A percentile compares a stretch with the other conserved stretches of the same genome.
These are phyloP conservation scores for Trematosphaeria pertusa DNA, from an alignment of 2,329 filamentous ascomycete species.

Conservation along the genomic window DNA sequence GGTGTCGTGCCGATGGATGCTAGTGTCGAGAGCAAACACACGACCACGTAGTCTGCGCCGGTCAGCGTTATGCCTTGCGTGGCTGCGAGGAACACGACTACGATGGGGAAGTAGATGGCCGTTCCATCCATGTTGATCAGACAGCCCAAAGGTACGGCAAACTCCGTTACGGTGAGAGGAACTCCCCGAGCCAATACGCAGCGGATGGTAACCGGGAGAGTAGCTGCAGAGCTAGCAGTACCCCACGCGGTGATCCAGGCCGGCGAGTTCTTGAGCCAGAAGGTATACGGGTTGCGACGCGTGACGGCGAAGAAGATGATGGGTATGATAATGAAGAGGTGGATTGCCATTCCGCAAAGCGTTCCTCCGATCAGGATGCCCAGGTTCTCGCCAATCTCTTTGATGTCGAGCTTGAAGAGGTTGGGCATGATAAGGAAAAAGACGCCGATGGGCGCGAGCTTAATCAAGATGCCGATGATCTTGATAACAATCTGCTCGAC, in stretches of 20 bases:
- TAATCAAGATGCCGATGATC: conserved; percentile 58
- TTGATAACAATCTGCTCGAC: conserved; percentile 57
- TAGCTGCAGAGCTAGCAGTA: conserved; percentile 61
- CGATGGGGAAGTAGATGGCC: conserved; percentile 63
- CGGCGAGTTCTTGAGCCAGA: conserved; percentile 58
- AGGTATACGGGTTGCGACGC: conserved; percentile 56
- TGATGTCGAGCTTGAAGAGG: conserved; percentile 58
- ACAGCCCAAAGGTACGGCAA: conserved; percentile 57
- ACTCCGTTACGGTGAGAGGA: conserved; percentile 55
- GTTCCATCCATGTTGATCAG: conserved; percentile 45
- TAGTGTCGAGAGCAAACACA: conserved; percentile 58
- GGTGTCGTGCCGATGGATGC: conserved; percentile 63
- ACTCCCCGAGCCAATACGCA: conserved; percentile 51
- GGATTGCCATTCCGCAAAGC: conserved; percentile 56
- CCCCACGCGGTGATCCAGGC: conserved; percentile 65
- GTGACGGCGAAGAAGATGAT: conserved; percentile 39
- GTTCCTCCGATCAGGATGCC: conserved; percentile 59
- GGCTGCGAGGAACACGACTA: conserved; percentile 60
- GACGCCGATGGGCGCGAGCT: conserved; percentile 59
- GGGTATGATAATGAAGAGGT: conserved; percentile 57
- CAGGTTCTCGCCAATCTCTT: conserved; percentile 57
- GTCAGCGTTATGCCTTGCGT: conserved; percentile 57
- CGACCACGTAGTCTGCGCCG: conserved; percentile 57
- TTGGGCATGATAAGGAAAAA: conserved; percentile 63
- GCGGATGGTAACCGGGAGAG: conserved; percentile 58